These are phyloP conservation scores for Penicillium sp. DNA, from an alignment of 2,329 filamentous ascomycete genomes.

Conservation along the genomic window DNA sequence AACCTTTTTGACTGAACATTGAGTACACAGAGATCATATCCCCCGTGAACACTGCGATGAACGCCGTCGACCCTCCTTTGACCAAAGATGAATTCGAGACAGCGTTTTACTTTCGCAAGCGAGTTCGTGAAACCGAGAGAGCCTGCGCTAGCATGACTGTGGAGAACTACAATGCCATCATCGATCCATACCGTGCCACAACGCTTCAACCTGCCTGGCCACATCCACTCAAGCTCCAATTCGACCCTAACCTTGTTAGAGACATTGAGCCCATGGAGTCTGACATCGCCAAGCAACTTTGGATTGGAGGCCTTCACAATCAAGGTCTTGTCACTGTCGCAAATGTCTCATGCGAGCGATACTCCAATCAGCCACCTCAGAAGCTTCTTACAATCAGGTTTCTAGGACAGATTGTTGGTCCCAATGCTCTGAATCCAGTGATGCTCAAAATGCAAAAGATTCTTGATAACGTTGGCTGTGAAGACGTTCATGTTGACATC, in stretches of 20 bases:
- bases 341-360: not conserved
- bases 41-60: not conserved
- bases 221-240: not conserved
- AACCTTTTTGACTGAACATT: not conserved
- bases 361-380: not conserved
- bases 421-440: not conserved
- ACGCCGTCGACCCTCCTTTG: not conserved
- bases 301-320: not conserved
- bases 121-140: not conserved
- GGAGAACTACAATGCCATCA: not conserved
- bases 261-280: not conserved
- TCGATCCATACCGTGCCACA: not conserved
- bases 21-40: not conserved
- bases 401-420: not conserved
- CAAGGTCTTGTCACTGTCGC: not conserved
- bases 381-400: not conserved
- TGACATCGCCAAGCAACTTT: not conserved
- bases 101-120: not conserved
- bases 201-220: not conserved
- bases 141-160: not conserved
- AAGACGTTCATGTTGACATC: not conserved
- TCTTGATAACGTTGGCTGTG: not conserved
- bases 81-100: not conserved
- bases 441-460: not conserved
- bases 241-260: not conserved